Percentiles rank a stretch among this genome's conserved stretches.
Conservation (phyloP, 2,329 filamentous ascomycete genomes). For the Xylariaceae sp. region DNA sequence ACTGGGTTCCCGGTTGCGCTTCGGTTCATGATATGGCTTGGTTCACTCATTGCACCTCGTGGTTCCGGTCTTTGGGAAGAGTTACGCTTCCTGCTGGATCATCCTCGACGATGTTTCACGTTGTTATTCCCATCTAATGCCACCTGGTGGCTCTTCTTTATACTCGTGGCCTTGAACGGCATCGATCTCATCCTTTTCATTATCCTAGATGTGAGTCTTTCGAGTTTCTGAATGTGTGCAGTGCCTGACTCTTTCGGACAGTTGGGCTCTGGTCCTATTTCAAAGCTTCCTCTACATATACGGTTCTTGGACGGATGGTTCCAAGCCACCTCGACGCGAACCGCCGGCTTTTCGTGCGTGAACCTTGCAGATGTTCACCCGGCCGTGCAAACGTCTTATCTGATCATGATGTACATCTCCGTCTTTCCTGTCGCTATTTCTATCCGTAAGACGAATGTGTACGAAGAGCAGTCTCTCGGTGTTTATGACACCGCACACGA, state of each 20-base stretch:
- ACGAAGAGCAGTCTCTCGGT: slow-evolving; percentile 84
- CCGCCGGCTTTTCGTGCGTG: slow-evolving; percentile 83
- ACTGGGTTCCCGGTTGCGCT: slow-evolving; percentile 95
- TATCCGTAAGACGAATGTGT: slow-evolving; percentile 90
- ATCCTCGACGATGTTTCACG: slow-evolving; percentile 94
- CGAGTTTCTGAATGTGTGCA: background rate
- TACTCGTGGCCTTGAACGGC: slow-evolving; percentile 76
- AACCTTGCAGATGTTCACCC: slow-evolving; percentile 77
- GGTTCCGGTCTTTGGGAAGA: slow-evolving; percentile 80
- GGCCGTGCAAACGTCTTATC: slow-evolving; percentile 86
- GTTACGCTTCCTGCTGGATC: slow-evolving; percentile 83
- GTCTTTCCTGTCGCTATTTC: slow-evolving; percentile 96
- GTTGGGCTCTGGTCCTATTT: slow-evolving; percentile 69
- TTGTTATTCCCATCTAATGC: slow-evolving; percentile 84
- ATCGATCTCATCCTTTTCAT: slow-evolving; percentile 89
- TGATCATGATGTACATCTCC: slow-evolving; percentile 99
- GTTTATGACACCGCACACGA: slow-evolving; percentile 58
- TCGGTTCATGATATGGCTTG: slow-evolving; percentile 84
- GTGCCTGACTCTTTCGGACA: slow-evolving; percentile 30
- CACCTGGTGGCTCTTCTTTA: slow-evolving; percentile 93
- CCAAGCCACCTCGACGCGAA: slow-evolving; percentile 83
- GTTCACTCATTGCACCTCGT: slow-evolving; percentile 62
- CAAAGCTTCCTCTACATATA: slow-evolving; percentile 63
- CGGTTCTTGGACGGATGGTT: slow-evolving; percentile 84
- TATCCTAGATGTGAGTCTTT: slow-evolving; percentile 71